Base-by-base conservation (phyloP, 306 rosid genomes). In the Ormosia emarginata region DNA sequence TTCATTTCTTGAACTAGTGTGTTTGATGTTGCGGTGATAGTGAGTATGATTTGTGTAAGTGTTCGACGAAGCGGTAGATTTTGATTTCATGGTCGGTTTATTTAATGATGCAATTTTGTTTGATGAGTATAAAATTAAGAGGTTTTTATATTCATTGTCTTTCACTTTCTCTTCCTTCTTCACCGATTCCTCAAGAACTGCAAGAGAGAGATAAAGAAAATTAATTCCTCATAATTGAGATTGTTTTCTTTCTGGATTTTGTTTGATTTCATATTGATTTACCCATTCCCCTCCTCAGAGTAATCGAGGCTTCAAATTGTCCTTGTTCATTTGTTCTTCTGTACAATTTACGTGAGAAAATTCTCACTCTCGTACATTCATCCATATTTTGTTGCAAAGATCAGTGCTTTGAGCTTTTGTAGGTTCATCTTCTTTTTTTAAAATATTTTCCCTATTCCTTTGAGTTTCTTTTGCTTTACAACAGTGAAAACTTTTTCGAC, bases 181-280 rank as follows among this genome's bases (percentile, higher is more conserved):
- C 86, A 77, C 68, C 86, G 84, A 87, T 79, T 83, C 82, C 80
- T 84, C 90, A 88, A 85, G 85, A 86, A 70, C 80, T 61, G 40
- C 44, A 32, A 58, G 32, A 61, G 69, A 36, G 40, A n/a, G n/a
- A n/a, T n/a, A n/a, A n/a, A 67, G 32, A 68, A 69, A 74, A 12
- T 67, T 57, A 62, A 70, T 77, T 82, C 76, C 49, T 82, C 80
- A 52, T 77, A n/a, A 70, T 85, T 81, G 71, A 65, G 67, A 52
- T 66, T 85, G 50, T 71, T 81, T 41, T 49, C 52, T 81, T 63
- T 65, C 74, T 43, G 30, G 81, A 75, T 79, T 88, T 84, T 79
- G 74, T 88, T 84, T 80, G 71, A 77, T 85, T 83, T 71, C 66
- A 13, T 83, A 57, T 79, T 84, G 72, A 77, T 83, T 84, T 52